These are phyloP conservation scores for Sporothrix phasma DNA, from an alignment of 2,329 filamentous ascomycete genomes.

Conservation along the genomic window DNA sequence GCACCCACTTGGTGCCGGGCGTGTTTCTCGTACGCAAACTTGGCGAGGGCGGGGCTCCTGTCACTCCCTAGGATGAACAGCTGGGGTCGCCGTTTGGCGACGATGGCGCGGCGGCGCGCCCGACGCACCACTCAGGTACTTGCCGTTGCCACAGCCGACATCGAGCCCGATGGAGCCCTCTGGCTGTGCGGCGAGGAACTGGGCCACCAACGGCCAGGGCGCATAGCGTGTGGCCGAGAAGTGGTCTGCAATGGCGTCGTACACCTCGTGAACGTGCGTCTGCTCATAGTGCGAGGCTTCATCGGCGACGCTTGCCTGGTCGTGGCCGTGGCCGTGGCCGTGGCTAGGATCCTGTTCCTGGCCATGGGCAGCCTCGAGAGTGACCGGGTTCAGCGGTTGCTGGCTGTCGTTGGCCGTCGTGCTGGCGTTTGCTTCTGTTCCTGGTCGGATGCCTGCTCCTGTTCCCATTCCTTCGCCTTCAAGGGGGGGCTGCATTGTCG, in stretches of 20 bases:
- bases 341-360: not conserved
- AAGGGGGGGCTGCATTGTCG: not conserved
- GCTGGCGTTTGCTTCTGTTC: not conserved
- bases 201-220: slow-evolving; percentile 87
- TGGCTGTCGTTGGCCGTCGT: not conserved
- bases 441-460: too few species aligned
- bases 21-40: slow-evolving; percentile 34
- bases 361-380: not conserved
- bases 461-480: too few species aligned
- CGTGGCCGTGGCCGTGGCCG: too few species aligned
- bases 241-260: slow-evolving; percentile 76
- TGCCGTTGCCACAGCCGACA: slow-evolving; percentile 93
- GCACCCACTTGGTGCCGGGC: slow-evolving; percentile 32
- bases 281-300: slow-evolving; percentile 57
- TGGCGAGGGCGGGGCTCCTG: slow-evolving; percentile 53
- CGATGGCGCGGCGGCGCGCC: not conserved
- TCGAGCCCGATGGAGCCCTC: slow-evolving; percentile 76
- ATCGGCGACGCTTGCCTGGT: not conserved
- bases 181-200: slow-evolving; percentile 57
- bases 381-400: not conserved
- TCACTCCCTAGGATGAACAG: slow-evolving; percentile 79
- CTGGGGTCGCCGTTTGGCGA: slow-evolving; percentile 28
- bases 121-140: slow-evolving; percentile 53
- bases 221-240: slow-evolving; percentile 71
- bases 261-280: slow-evolving; percentile 81